Evolutionary conservation across 2,329 filamentous ascomycete genomes (phyloP), one percentile per base, ranked within the genome.

Genomic region (Colletotrichum eremochloae): DNA sequence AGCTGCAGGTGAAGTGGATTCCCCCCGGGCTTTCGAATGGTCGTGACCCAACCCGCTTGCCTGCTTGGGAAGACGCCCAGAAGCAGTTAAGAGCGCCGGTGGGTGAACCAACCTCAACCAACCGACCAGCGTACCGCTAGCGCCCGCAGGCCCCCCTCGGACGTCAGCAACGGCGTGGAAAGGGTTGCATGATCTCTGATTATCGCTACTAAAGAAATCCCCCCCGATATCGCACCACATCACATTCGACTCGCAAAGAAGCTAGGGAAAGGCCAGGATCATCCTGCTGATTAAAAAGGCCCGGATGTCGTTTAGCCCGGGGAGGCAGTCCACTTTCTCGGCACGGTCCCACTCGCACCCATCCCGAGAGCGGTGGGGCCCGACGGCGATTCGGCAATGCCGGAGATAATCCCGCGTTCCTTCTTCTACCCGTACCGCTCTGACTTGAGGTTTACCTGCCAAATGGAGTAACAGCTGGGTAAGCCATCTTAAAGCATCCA

Each of bases 291-390:
- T 42, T 7, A 15, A 24, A 40, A 29, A n/a, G 18, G 12, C 20
- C 24, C 40, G 65, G 65, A 29, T 58, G 68, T 68, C 64, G 52
- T 57, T 36, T 36, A 52, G 68, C 68, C 52, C 36, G 61, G 33
- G 64, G 33, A 15, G n/a, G 18, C 33, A 68, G 38, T 18, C 68
- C 68, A 68, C 68, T 63, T 68, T 71, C 68, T 71, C 68, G 68
- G 64, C 64, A n/a, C 15, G 52, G 42, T 29, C 53, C 63, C 64
- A 60, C 48, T 33, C 36, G 42, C 53, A 36, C 29, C 38, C 42
- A 57, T 38, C 44, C 57, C 68, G 50, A 71, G 50, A 58, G 15
- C 68, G n/a, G 24, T 50, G 20, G 50, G 24, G 24, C 14, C 64
- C 58, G 68, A 36, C 42, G 50, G 52, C 52, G 68, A 68, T 44